These are phyloP conservation scores for Penicillium crystallinum DNA, from an alignment of 495 filamentous ascomycete species.

Conservation along the genomic window DNA sequence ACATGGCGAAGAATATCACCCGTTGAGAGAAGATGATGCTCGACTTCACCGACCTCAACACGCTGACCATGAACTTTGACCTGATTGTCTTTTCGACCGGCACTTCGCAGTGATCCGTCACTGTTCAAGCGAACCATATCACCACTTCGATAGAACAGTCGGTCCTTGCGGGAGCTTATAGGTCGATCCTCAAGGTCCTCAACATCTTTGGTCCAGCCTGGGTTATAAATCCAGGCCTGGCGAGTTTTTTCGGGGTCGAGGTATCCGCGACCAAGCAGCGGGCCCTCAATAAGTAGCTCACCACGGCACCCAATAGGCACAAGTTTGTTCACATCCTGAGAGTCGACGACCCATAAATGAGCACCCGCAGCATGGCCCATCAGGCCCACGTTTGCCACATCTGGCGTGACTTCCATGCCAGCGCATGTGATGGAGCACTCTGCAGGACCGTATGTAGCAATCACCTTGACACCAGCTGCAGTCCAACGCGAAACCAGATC, in stretches of 20 bases:
- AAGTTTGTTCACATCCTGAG: background rate
- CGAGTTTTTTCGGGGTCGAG: too few species aligned
- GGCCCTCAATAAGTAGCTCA: background rate
- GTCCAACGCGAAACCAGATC: background rate
- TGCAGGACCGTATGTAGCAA: background rate
- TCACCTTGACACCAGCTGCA: background rate
- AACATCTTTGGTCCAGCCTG: too few species aligned
- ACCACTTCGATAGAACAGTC: background rate
- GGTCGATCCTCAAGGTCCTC: background rate
- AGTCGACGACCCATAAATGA: background rate
- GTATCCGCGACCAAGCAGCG: background rate
- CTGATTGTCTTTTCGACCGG: constrained; percentile 51
- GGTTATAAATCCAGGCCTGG: too few species aligned
- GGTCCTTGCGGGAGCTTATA: background rate
- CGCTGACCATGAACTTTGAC: constrained; percentile 45
- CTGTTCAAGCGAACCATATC: constrained; percentile 22
- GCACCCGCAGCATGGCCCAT: too few species aligned
- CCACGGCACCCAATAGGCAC: background rate
- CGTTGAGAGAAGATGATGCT: constrained; percentile 17
- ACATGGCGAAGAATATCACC: too few species aligned
- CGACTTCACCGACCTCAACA: constrained; percentile 40
- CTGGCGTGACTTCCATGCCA: background rate
- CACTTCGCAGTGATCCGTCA: constrained; percentile 43
- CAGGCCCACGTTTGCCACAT: too few species aligned
- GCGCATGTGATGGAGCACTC: background rate